phyloP scores from a whole-genome alignment of 2,329 filamentous ascomycete genomes.

The Colletotrichum sp. region DNA sequence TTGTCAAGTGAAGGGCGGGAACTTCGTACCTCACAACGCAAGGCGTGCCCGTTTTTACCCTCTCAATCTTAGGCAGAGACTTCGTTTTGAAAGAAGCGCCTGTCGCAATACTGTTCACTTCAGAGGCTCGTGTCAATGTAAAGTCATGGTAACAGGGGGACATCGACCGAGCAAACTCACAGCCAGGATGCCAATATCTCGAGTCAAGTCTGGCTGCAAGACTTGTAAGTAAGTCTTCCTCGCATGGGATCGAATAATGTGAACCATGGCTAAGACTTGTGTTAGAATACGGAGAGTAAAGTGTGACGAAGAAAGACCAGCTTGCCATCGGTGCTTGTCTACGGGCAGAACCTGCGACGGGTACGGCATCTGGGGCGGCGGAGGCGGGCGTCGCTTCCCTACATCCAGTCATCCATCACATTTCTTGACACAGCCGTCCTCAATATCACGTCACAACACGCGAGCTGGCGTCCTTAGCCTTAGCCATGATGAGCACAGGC shows the following conservation, averaged over 20 bases:
- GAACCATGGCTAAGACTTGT: too few species aligned
- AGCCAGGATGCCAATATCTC: neutral
- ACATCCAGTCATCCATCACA: neutral
- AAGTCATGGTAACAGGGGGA: neutral
- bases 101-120: too few species aligned
- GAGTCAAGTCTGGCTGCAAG: neutral
- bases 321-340: neutral
- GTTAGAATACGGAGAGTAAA: neutral
- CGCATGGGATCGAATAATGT: too few species aligned
- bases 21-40: neutral
- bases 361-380: neutral
- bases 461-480: neutral
- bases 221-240: neutral
- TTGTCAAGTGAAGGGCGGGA: neutral
- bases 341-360: neutral
- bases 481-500: neutral
- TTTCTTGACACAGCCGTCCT: neutral
- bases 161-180: neutral
- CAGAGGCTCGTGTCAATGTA: neutral
- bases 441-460: neutral
- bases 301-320: neutral
- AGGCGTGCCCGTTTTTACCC: too few species aligned
- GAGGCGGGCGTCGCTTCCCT: neutral
- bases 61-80: too few species aligned
- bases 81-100: too few species aligned